A percentile compares a stretch with the other conserved stretches of the same genome.
Evolutionary conservation across 148 eudicot genomes (phyloP).

Genomic region (Vaccinium myrtillus): DNA sequence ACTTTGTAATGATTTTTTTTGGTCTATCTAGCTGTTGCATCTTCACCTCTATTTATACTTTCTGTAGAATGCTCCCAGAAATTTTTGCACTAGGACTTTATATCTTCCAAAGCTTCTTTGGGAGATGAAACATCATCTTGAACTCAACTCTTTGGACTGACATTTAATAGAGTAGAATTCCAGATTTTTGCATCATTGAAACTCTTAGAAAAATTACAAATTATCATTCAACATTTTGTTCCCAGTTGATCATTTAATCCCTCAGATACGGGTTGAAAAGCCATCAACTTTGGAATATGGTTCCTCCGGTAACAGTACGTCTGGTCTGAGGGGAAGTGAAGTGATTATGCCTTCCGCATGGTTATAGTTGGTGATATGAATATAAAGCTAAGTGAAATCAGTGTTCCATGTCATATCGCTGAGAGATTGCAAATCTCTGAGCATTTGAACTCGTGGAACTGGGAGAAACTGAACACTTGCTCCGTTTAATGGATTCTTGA

Average conservation of each 20-base stretch:
- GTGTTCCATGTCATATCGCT: slow-evolving; percentile 70
- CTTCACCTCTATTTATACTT: too few species aligned
- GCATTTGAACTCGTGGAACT: slow-evolving; percentile 59
- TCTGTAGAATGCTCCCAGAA: too few species aligned
- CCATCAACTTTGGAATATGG: slow-evolving; percentile 37
- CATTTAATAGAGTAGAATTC: too few species aligned
- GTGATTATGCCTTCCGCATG: slow-evolving; percentile 74
- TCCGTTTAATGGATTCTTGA: slow-evolving; percentile 53
- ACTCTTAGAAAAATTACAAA: too few species aligned
- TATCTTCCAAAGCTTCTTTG: too few species aligned
- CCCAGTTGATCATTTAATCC: slow-evolving; percentile 14
- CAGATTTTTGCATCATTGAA: too few species aligned
- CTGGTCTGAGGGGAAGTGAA: slow-evolving; percentile 78
- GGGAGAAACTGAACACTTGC: slow-evolving; percentile 50
- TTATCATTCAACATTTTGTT: not conserved
- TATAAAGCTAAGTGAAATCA: slow-evolving; percentile 67
- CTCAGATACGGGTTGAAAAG: slow-evolving; percentile 77
- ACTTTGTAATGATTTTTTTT: too few species aligned
- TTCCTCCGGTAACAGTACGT: slow-evolving; percentile 29
- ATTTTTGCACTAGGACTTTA: too few species aligned
- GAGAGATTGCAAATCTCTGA: slow-evolving; percentile 71
- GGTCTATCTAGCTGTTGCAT: too few species aligned
- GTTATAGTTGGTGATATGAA: slow-evolving; percentile 87
- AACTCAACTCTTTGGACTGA: too few species aligned
- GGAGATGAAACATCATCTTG: too few species aligned